Evolutionary conservation across 2,329 filamentous ascomycete genomes (phyloP).

Genomic region (Trichoderma koningiopsis): DNA sequence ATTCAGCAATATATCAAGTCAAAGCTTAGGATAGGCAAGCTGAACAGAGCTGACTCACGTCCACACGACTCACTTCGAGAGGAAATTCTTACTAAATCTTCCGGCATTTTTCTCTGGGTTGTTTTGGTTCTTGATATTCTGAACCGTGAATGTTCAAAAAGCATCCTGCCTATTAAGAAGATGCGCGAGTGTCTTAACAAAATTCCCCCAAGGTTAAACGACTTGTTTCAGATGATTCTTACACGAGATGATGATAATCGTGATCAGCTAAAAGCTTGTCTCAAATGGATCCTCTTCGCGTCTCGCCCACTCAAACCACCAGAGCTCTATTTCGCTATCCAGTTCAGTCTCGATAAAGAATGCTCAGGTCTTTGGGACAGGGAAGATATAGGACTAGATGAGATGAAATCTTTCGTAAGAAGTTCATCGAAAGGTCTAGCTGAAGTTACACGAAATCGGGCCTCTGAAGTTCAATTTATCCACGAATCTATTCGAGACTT

Average conservation of each 20-base stretch:
- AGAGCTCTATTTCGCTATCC: slow-evolving; percentile 46
- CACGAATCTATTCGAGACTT: slow-evolving; percentile 55
- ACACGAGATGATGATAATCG: slow-evolving; percentile 47
- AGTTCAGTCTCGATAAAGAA: not conserved
- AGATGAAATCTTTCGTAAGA: slow-evolving; percentile 37
- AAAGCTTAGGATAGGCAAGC: slow-evolving; percentile 34
- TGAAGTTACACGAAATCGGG: slow-evolving; percentile 38
- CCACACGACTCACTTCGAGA: slow-evolving; percentile 1
- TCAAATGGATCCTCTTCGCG: slow-evolving; percentile 57
- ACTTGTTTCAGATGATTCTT: slow-evolving; percentile 57
- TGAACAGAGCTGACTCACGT: not conserved
- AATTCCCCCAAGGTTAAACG: slow-evolving; percentile 45
- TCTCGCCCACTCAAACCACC: slow-evolving; percentile 43
- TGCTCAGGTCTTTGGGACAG: not conserved
- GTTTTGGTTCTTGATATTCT: slow-evolving; percentile 44
- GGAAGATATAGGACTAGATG: slow-evolving; percentile 11
- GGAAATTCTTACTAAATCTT: slow-evolving; percentile 41
- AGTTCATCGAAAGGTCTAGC: slow-evolving; percentile 50
- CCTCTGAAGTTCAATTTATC: slow-evolving; percentile 47
- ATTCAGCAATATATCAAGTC: slow-evolving; percentile 31
- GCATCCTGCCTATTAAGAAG: slow-evolving; percentile 30
- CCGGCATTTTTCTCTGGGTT: slow-evolving; percentile 50
- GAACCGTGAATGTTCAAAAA: slow-evolving; percentile 39
- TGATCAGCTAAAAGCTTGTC: slow-evolving; percentile 46
- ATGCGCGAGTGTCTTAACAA: slow-evolving; percentile 33